These are phyloP conservation scores for Annulohypoxylon truncatum DNA, from an alignment of 2,329 filamentous ascomycete genomes.

Conservation along the genomic window DNA sequence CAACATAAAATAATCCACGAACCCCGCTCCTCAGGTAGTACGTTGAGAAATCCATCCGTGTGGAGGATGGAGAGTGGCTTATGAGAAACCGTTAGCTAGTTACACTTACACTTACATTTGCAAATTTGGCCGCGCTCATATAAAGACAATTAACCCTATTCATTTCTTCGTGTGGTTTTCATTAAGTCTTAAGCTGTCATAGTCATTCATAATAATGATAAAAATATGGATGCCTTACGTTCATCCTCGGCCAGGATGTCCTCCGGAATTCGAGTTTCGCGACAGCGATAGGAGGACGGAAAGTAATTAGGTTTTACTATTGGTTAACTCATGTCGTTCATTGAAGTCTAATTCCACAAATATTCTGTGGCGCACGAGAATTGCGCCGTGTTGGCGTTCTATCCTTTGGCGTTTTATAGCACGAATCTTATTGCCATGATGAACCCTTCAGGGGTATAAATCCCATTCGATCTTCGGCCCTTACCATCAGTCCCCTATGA, in stretches of 20 bases:
- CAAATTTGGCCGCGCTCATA: no score
- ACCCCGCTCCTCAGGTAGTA: neutral
- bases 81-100: neutral
- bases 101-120: neutral
- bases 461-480: neutral
- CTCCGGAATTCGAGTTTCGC: no score
- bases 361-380: neutral
- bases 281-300: no score
- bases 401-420: neutral
- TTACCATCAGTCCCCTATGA: neutral
- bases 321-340: neutral
- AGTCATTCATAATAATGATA: no score
- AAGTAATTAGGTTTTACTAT: no score
- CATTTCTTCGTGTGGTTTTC: no score
- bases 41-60: neutral
- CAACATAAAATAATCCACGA: neutral
- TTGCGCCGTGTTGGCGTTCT: neutral
- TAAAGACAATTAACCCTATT: no score
- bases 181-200: no score
- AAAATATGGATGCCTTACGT: no score
- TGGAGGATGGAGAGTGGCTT: no score
- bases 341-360: neutral
- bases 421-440: neutral
- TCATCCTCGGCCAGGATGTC: no score
- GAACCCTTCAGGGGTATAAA: neutral